Evolutionary conservation across 306 rosid genomes (phyloP).

Genomic region (Rosa multiflora): DNA sequence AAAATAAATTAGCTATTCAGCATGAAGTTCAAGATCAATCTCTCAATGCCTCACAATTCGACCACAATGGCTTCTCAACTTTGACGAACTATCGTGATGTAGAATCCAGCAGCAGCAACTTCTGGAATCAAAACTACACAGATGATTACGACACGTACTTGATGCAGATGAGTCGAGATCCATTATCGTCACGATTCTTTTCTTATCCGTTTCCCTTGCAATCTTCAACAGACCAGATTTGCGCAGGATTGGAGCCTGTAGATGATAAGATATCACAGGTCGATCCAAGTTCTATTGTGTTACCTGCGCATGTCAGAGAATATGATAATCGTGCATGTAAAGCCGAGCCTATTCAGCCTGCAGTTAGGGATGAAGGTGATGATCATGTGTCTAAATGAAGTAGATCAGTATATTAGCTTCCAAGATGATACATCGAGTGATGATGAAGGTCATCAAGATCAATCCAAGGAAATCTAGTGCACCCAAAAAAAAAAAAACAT

Average conservation of each 20-base stretch:
- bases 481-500: no score
- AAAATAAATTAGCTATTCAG: no score
- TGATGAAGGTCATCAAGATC: no score
- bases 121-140: not conserved
- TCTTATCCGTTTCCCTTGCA: not conserved
- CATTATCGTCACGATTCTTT: not conserved
- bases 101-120: no score
- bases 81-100: no score
- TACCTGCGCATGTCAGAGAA: not conserved
- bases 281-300: not conserved
- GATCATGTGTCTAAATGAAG: not conserved
- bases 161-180: not conserved
- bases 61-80: no score
- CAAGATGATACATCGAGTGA: no score
- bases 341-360: not conserved
- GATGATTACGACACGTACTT: not conserved
- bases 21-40: no score
- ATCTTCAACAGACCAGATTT: not conserved
- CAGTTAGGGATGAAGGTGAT: not conserved
- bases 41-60: no score
- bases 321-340: not conserved
- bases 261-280: not conserved
- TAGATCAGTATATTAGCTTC: not conserved
- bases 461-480: no score
- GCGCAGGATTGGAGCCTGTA: not conserved